Evolutionary conservation across 148 eudicot genomes (phyloP).

Genomic region (Polygonum aviculare): DNA sequence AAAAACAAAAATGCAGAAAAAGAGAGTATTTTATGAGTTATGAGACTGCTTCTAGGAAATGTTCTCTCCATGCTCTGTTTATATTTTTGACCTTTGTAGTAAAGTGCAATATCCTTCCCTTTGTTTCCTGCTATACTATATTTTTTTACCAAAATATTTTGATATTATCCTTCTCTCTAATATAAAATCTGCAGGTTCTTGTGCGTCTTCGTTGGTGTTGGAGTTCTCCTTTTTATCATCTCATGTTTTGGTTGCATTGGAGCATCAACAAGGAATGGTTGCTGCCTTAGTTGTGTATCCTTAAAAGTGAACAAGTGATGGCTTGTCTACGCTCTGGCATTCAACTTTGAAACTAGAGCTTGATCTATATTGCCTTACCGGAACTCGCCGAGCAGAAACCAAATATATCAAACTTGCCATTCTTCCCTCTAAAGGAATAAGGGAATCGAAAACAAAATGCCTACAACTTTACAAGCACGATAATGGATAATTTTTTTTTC

Average conservation of each 20-base stretch:
- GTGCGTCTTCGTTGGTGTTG: conserved; percentile 63
- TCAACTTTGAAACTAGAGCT: not conserved
- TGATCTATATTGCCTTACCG: not conserved
- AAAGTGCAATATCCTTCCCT: not conserved
- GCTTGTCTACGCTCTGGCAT: not conserved
- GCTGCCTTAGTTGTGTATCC: conserved; percentile 95
- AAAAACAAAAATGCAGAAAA: not conserved
- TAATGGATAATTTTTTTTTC: not conserved
- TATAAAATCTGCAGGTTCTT: conserved; percentile 64
- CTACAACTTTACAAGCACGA: not conserved
- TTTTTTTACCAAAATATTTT: not conserved
- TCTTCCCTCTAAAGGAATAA: not conserved
- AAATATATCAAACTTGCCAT: not conserved
- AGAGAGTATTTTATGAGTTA: not conserved
- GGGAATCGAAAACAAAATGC: not conserved
- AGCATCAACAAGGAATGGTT: conserved; percentile 67
- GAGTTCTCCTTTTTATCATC: conserved; percentile 55
- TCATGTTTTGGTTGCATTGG: conserved; percentile 93
- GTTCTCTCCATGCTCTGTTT: not conserved
- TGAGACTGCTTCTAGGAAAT: too few relatives aligned
- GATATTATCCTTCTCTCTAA: not conserved
- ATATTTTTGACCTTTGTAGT: not conserved
- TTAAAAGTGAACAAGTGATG: conserved; percentile 12
- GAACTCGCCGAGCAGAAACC: not conserved
- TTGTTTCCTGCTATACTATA: not conserved